phyloP scores from a whole-genome alignment of 2,329 filamentous ascomycete genomes.

The Aspergillus sojae region DNA sequence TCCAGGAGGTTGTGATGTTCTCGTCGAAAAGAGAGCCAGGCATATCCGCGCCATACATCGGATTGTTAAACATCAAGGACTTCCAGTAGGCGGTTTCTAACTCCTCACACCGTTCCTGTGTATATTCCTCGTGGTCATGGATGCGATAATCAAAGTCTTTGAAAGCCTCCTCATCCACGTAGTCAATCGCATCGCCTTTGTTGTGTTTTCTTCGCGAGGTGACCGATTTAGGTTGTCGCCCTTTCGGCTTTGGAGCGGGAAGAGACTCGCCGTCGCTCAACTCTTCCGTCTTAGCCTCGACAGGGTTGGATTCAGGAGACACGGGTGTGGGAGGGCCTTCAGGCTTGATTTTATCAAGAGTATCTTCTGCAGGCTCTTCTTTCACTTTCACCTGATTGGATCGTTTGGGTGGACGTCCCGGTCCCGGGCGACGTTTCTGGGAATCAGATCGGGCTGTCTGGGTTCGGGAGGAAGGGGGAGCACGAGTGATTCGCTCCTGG shows the following conservation, averaged over 20 bases:
- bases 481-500: constrained; percentile 50
- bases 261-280: constrained; percentile 48
- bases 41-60: constrained; percentile 95
- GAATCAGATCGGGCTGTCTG: constrained; percentile 41
- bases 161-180: constrained; percentile 87
- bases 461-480: constrained; percentile 36
- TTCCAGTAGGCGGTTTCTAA: constrained; percentile 97
- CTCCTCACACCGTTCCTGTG: constrained; percentile 88
- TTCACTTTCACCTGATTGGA: constrained; percentile 42
- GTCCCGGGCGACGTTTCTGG: constrained; percentile 50
- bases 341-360: constrained; percentile 40
- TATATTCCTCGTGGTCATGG: constrained; percentile 81
- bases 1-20: constrained; percentile 75
- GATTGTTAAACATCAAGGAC: constrained; percentile 90
- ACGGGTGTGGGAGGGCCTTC: constrained; percentile 58
- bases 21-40: constrained; percentile 94
- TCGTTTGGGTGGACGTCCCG: constrained; percentile 43
- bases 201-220: constrained; percentile 87
- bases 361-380: constrained; percentile 42
- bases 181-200: constrained; percentile 73
- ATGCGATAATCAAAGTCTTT: constrained; percentile 88
- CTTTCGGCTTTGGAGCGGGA: constrained; percentile 49
- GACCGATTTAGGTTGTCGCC: constrained; percentile 69
- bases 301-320: constrained; percentile 56
- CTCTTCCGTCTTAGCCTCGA: constrained; percentile 59